Percentiles rank a stretch among this genome's conserved stretches.
Conservation (phyloP, 192 early-diverging fungal genomes). For the Coemansia sp. region DNA sequence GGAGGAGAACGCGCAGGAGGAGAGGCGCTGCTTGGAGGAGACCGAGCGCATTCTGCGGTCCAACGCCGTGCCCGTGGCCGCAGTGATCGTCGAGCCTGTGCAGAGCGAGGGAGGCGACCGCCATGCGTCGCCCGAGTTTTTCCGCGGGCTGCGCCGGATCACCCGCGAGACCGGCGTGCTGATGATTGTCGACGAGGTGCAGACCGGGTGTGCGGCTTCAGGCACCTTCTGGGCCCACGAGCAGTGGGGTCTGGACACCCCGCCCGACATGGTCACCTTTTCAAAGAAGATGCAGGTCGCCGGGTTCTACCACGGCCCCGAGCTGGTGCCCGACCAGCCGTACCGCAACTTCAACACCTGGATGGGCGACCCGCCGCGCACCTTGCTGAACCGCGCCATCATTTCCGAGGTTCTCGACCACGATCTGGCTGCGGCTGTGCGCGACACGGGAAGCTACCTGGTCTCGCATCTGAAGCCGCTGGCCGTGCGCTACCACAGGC, state of each 20-base stretch:
- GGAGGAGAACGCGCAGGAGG: constrained; percentile 57
- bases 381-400: constrained; percentile 59
- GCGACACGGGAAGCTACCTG: constrained; percentile 54
- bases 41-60: constrained; percentile 53
- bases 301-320: constrained; percentile 61
- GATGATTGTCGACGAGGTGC: constrained; percentile 78
- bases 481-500: constrained; percentile 44
- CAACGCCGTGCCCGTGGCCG: constrained; percentile 55
- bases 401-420: constrained; percentile 57
- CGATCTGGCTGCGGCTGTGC: constrained; percentile 52
- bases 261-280: constrained; percentile 75
- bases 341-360: constrained; percentile 75
- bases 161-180: constrained; percentile 55
- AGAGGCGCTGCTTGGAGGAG: constrained; percentile 54
- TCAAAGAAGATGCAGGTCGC: constrained; percentile 77
- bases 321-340: constrained; percentile 58
- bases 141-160: constrained; percentile 58
- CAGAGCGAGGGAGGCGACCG: constrained; percentile 74
- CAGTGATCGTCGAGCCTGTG: constrained; percentile 66
- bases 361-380: constrained; percentile 70
- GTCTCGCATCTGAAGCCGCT: constrained; percentile 52
- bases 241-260: constrained; percentile 59
- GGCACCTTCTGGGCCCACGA: constrained; percentile 77
- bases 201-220: constrained; percentile 70
- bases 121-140: constrained; percentile 61